These are phyloP conservation scores for Trypanosoma brucei DNA, from an alignment of 208 protist species.

Conservation along the genomic window DNA sequence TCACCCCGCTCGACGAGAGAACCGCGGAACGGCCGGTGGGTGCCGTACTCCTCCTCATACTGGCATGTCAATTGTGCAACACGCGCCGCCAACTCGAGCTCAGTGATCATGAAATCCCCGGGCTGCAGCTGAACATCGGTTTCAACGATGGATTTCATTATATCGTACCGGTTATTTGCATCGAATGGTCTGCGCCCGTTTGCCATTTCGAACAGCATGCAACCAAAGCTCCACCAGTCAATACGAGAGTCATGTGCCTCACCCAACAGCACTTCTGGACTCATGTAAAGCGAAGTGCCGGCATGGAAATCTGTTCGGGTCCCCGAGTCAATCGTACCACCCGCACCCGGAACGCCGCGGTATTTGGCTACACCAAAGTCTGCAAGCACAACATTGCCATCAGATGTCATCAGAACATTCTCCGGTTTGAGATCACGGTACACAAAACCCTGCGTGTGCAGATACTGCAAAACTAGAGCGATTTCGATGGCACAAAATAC, in stretches of 20 bases:
- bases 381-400: slow-evolving; percentile 91
- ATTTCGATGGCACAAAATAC: slow-evolving; percentile 90
- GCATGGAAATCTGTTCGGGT: slow-evolving; percentile 79
- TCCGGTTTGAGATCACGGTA: slow-evolving; percentile 94
- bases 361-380: slow-evolving; percentile 95
- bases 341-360: slow-evolving; percentile 10
- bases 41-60: background rate
- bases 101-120: slow-evolving; percentile 65
- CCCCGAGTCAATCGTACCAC: slow-evolving; percentile 15
- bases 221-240: slow-evolving; percentile 96
- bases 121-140: slow-evolving; percentile 47
- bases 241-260: slow-evolving; percentile 83
- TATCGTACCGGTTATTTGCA: slow-evolving; percentile 46
- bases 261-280: slow-evolving; percentile 89
- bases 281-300: slow-evolving; percentile 94
- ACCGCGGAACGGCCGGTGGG: background rate
- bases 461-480: slow-evolving; percentile 82
- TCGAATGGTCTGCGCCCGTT: slow-evolving; percentile 85
- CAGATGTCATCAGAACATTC: slow-evolving; percentile 88
- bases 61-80: slow-evolving; percentile 63
- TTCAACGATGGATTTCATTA: slow-evolving; percentile 76
- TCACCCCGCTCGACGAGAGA: background rate
- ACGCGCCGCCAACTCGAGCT: slow-evolving; percentile 63
- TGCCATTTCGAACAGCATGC: slow-evolving; percentile 94
- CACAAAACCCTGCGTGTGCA: slow-evolving; percentile 85